Conservation (phyloP, 2,329 filamentous ascomycete species). For the Piedraia hortae region DNA sequence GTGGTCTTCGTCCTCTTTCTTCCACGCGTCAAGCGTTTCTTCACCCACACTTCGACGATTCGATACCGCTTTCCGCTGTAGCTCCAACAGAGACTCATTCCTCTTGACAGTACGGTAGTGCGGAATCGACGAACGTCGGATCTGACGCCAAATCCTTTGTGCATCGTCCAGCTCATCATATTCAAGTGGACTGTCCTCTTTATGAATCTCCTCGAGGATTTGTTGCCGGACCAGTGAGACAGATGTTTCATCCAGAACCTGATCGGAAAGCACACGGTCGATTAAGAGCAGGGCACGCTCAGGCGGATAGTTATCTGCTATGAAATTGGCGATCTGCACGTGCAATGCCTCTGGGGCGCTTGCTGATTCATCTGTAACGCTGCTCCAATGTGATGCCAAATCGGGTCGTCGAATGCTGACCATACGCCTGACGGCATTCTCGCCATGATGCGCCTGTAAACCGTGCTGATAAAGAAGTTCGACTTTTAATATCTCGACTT, state of each 20-base stretch:
- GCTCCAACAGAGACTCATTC: constrained; percentile 7
- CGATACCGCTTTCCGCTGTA: constrained; percentile 12
- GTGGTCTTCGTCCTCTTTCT: constrained; percentile 6
- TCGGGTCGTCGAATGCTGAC: constrained; percentile 10
- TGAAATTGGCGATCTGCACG: constrained; percentile 6
- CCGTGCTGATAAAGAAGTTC: constrained; percentile 13
- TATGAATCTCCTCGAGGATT: constrained; percentile 2
- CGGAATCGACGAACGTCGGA: constrained; percentile 11
- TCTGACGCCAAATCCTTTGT: constrained; percentile 14
- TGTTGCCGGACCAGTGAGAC: constrained; percentile 2
- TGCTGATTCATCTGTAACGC: no score
- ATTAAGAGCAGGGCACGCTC: constrained; percentile 6
- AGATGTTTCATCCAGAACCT: constrained; percentile 3
- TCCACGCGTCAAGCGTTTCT: constrained; percentile 15
- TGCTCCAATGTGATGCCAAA: constrained; percentile 11
- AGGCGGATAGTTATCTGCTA: constrained; percentile 5
- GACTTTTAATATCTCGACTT: constrained; percentile 9
- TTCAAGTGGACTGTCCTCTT: constrained; percentile 2
- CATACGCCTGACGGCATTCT: constrained; percentile 8
- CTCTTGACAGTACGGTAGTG: constrained; percentile 6
- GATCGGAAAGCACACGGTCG: constrained; percentile 4
- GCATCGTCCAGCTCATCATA: constrained; percentile 8
- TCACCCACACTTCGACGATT: constrained; percentile 17
- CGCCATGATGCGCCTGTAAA: constrained; percentile 10
- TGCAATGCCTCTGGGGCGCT: constrained; percentile 4